phyloP scores from a whole-genome alignment of 2,329 filamentous ascomycete genomes.

The Penicillium thymicola region DNA sequence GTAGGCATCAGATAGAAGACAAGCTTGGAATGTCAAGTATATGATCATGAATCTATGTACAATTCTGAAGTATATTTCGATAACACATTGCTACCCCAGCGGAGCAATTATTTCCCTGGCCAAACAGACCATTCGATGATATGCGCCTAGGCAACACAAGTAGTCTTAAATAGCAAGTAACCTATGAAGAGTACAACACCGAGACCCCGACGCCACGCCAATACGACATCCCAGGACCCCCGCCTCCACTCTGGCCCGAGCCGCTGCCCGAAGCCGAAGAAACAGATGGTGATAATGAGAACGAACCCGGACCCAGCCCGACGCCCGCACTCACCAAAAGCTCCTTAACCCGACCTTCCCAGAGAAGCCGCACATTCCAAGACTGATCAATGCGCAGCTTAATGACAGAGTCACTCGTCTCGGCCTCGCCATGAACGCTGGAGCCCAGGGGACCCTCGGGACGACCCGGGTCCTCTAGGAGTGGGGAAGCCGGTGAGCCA shows the following conservation, averaged over 20 bases:
- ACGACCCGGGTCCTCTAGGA: slow-evolving; percentile 15
- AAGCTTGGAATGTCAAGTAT: slow-evolving; percentile 23
- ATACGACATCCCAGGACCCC: slow-evolving; percentile 30
- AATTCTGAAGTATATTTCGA: slow-evolving; percentile 14
- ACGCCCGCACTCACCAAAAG: slow-evolving; percentile 88
- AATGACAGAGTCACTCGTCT: slow-evolving; percentile 77
- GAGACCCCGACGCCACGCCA: slow-evolving; percentile 44
- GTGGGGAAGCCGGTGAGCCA: slow-evolving; percentile 17
- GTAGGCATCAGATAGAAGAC: slow-evolving; percentile 8
- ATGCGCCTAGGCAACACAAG: background rate
- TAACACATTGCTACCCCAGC: background rate
- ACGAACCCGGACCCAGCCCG: slow-evolving; percentile 63
- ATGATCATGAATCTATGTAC: slow-evolving; percentile 29
- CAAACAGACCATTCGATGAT: background rate
- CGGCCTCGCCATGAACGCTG: slow-evolving; percentile 42
- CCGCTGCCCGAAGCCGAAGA: slow-evolving; percentile 23
- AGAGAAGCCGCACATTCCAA: slow-evolving; percentile 77
- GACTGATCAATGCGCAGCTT: slow-evolving; percentile 90
- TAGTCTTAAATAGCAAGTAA: background rate
- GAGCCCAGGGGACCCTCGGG: slow-evolving; percentile 8
- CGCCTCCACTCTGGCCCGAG: slow-evolving; percentile 28
- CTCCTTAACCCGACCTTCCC: slow-evolving; percentile 92
- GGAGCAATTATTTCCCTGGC: background rate
- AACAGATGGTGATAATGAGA: slow-evolving; percentile 28
- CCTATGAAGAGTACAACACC: slow-evolving; percentile 42